A percentile compares a stretch with the other conserved stretches of the same genome.
phyloP scores from a whole-genome alignment of 176 grass and related monocot genomes.

The Oryza nivara region DNA sequence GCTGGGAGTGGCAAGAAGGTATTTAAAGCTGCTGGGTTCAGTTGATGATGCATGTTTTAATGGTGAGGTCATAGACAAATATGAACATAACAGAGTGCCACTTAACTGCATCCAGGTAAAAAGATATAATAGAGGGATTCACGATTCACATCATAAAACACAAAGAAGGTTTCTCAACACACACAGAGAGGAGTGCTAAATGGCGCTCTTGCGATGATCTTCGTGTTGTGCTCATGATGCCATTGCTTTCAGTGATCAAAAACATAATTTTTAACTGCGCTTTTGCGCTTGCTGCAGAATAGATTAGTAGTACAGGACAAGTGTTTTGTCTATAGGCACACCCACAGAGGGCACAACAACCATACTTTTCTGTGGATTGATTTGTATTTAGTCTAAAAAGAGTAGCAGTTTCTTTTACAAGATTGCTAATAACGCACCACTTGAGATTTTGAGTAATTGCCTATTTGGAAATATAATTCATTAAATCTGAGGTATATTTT shows the following conservation, averaged over 20 bases:
- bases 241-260: conserved; percentile 32
- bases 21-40: neutral
- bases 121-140: neutral
- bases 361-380: neutral
- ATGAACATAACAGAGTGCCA: neutral
- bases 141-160: conserved; percentile 16
- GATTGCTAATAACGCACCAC: neutral
- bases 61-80: neutral
- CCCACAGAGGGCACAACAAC: neutral
- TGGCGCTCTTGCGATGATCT: neutral
- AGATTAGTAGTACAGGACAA: neutral
- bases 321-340: neutral
- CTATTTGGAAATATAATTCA: neutral
- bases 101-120: neutral
- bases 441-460: neutral
- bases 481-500: neutral
- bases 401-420: neutral
- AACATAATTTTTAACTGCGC: neutral
- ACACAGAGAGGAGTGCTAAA: neutral
- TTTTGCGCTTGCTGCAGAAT: conserved; percentile 10
- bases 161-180: neutral
- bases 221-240: conserved; percentile 22
- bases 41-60: neutral
- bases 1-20: neutral
- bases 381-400: neutral